Evolutionary conservation across 805 yeast genomes (phyloP), one percentile per base, ranked within the genome.

Genomic region (Lipomyces kockii): DNA sequence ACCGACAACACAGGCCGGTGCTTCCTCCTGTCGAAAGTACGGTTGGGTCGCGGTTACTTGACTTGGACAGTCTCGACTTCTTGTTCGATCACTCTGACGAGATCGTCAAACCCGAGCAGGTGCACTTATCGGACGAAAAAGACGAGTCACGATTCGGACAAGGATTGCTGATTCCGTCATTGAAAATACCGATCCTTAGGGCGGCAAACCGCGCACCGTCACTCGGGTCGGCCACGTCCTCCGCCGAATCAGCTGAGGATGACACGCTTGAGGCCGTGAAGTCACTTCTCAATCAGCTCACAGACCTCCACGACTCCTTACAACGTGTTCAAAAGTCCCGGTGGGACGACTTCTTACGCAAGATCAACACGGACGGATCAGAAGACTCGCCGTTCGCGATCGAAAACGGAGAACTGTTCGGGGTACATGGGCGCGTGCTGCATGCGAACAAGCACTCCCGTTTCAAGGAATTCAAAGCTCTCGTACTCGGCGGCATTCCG

Each of bases 401-500:
- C 20, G 76, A 70, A 22, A 64, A 66, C 32, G 80, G 76, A 8
- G 80, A 80, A 62, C 72, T 80, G 46, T 77, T 83, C 35, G 82
- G 84, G 0, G 75, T 80, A 2, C 77, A 78, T 34, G 86, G 86
- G 0, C 73, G 79, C 6, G 77, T 76, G 54, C 71, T 83, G 14
- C 68, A 74, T 20, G 64, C 69, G 43, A 49, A 76, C 74, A 54
- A 62, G 63, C 64, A 66, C 25, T 51, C 67, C 2, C 68, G 75
- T 12, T 75, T 75, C 68, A 74, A 75, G 63, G 77, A 75, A 63
- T 79, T 82, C 52, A 70, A 70, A 1, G 76, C 71, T 14, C 76
- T 86, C 17, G 81, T 84, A 2, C 73, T 76, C 37, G 76, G 76
- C 29, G 89, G 89, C 0, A 80, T 86, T 0, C 87, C 88, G 0